phyloP scores from a whole-genome alignment of 331 rosid species.

The Cydonia oblonga region DNA sequence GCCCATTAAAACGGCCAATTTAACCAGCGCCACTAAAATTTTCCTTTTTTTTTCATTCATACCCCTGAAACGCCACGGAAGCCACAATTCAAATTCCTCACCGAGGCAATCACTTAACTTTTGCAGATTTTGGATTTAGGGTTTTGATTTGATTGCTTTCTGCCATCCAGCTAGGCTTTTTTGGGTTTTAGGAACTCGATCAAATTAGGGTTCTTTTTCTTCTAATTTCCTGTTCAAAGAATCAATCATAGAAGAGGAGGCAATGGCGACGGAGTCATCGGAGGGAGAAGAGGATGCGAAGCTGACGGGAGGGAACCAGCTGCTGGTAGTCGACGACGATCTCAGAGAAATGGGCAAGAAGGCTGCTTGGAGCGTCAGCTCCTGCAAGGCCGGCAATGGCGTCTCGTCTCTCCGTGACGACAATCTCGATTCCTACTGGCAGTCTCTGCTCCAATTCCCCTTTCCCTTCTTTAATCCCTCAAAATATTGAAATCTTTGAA shows the following conservation, averaged over 20 bases:
- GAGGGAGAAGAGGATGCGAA: constrained; percentile 81
- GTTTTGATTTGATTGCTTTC: neutral
- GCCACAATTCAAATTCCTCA: neutral
- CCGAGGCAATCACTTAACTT: neutral
- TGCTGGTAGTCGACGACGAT: constrained; percentile 46
- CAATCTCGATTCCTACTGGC: constrained; percentile 81
- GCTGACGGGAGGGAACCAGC: constrained; percentile 48
- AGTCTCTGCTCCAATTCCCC: constrained; percentile 25
- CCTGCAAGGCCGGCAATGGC: constrained; percentile 87
- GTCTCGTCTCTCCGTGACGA: constrained; percentile 70
- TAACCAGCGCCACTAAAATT: neutral
- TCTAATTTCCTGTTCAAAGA: neutral
- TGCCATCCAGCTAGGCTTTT: neutral
- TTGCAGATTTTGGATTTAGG: neutral
- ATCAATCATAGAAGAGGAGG: neutral
- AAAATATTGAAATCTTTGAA: neutral
- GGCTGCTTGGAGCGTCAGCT: constrained; percentile 93
- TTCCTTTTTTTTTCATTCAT: neutral
- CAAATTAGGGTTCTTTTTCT: neutral
- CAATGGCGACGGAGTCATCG: constrained; percentile 67
- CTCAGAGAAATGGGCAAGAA: constrained; percentile 82
- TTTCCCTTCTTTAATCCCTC: neutral
- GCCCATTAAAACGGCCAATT: neutral
- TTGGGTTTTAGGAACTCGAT: neutral
- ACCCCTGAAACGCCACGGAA: neutral